phyloP scores from a whole-genome alignment of 129 eudicot genomes.

The Flaveria linearis region DNA sequence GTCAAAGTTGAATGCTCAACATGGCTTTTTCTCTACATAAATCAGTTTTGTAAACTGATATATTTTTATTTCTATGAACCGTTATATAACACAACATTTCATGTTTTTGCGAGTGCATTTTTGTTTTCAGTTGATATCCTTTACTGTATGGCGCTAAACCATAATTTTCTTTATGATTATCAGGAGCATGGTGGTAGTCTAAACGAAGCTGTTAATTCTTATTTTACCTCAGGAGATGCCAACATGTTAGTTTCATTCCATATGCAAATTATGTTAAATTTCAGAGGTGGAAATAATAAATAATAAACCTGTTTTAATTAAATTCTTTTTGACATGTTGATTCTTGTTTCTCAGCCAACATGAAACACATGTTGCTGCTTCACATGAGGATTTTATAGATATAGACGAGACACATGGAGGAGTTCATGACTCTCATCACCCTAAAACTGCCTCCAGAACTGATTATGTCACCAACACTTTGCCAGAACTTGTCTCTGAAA shows the following conservation, averaged over 20 bases:
- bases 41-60: no score
- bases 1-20: no score
- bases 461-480: conserved; percentile 55
- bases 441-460: conserved; percentile 52
- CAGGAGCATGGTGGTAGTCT: conserved; percentile 88
- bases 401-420: conserved; percentile 54
- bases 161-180: conserved; percentile 18
- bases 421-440: conserved; percentile 37
- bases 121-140: not conserved
- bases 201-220: conserved; percentile 79
- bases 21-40: no score
- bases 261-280: conserved; percentile 24
- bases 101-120: not conserved
- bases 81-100: no score
- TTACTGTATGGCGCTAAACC: conserved; percentile 12
- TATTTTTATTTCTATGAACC: no score
- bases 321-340: no score
- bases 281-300: no score
- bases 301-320: no score
- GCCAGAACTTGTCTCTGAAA: conserved; percentile 47
- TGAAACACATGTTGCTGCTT: conserved; percentile 48
- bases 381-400: conserved; percentile 77
- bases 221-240: conserved; percentile 75
- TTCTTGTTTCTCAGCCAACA: no score
- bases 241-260: conserved; percentile 47